Evolutionary conservation across 1,139 yeast species (phyloP).

Genomic region (Zygotorulaspora mrakii): DNA sequence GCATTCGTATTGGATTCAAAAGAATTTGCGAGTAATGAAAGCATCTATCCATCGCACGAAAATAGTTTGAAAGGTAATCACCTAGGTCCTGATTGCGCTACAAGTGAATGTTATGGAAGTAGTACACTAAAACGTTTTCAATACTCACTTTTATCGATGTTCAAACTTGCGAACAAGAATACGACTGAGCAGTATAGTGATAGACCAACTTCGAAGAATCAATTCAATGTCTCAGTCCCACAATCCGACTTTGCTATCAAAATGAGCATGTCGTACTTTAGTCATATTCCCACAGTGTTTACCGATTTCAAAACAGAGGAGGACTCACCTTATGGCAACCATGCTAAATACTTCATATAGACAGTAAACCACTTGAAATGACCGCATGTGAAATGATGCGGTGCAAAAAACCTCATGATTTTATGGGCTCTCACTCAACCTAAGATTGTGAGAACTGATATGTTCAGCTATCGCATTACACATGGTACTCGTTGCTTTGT

Average conservation of each 20-base stretch:
- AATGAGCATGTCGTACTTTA: conserved; percentile 1
- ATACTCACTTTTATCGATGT: conserved; percentile 11
- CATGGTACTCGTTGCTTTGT: too few species aligned
- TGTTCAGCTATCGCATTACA: too few species aligned
- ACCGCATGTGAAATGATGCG: too few species aligned
- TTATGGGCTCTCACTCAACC: too few species aligned
- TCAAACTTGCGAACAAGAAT: not conserved
- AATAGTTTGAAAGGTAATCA: not conserved
- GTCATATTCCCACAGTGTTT: conserved; percentile 1
- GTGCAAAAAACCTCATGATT: too few species aligned
- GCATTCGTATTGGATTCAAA: not conserved
- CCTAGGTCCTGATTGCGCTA: conserved; percentile 1
- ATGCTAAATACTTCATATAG: conserved; percentile 15
- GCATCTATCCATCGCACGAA: not conserved
- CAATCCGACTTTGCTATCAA: not conserved
- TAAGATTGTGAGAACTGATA: too few species aligned
- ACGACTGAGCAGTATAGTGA: not conserved
- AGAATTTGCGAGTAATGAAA: not conserved
- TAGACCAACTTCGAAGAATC: not conserved
- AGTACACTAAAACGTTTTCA: conserved; percentile 11
- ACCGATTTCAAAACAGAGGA: conserved; percentile 1
- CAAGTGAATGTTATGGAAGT: conserved; percentile 7
- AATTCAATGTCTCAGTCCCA: too few species aligned
- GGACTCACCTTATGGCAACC: conserved; percentile 14
- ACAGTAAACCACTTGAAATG: not conserved